phyloP scores from a whole-genome alignment of 139 green algal genomes.

The Monoraphidium neglectum region DNA sequence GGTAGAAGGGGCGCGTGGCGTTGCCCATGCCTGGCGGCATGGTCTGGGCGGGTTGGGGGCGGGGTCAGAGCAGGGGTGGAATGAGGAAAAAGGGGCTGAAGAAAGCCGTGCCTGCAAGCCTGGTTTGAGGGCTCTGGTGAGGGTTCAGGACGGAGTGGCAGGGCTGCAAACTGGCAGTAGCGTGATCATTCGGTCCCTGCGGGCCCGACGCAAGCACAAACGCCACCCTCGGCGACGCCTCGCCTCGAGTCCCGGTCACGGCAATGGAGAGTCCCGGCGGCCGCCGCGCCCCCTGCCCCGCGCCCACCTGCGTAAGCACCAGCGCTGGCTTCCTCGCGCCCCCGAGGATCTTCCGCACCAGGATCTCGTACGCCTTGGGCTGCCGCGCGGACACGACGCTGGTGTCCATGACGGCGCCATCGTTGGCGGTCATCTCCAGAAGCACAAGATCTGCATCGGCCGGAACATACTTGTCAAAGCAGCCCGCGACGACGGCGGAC shows the following conservation, averaged over 20 bases:
- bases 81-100: too few species aligned
- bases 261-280: too few species aligned
- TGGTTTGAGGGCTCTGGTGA: too few species aligned
- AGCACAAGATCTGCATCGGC: conserved; percentile 32
- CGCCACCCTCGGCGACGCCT: too few species aligned
- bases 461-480: conserved; percentile 23
- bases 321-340: conserved; percentile 16
- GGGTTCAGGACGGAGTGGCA: too few species aligned
- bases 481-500: conserved; percentile 22
- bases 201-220: too few species aligned
- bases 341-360: conserved; percentile 18
- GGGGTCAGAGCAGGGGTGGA: too few species aligned
- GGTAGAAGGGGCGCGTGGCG: conserved; percentile 23
- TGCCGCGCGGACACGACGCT: conserved; percentile 16
- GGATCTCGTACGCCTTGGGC: conserved; percentile 21
- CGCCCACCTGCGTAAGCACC: conserved; percentile 25
- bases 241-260: too few species aligned
- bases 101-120: too few species aligned
- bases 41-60: background rate
- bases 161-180: too few species aligned
- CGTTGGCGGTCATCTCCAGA: conserved; percentile 28
- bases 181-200: too few species aligned
- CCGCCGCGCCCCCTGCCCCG: background rate
- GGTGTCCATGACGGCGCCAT: conserved; percentile 14
- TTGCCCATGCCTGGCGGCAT: conserved; percentile 26